Evolutionary conservation across 78 protist genomes (phyloP).

Genomic region (Monocercomonoides exilis): DNA sequence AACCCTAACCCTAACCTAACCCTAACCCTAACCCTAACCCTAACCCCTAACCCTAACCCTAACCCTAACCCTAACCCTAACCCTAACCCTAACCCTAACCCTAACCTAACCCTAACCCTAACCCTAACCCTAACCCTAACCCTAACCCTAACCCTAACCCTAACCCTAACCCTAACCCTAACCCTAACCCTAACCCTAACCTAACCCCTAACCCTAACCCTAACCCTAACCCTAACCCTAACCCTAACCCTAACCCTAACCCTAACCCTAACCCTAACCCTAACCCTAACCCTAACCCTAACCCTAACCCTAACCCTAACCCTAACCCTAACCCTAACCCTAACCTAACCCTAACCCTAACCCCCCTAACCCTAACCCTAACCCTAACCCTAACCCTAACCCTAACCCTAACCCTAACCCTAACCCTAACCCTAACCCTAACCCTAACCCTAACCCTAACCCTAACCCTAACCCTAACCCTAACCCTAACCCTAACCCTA

Average conservation of each 20-base stretch:
- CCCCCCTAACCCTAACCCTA: neutral
- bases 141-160: slow-evolving; percentile 7
- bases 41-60: no score
- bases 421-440: slow-evolving; percentile 5
- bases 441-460: slow-evolving; percentile 6
- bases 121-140: slow-evolving; percentile 2
- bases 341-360: no score
- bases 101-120: no score
- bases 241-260: slow-evolving; percentile 6
- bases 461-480: slow-evolving; percentile 7
- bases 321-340: slow-evolving; percentile 6
- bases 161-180: slow-evolving; percentile 5
- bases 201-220: no score
- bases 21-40: no score
- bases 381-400: slow-evolving; percentile 6
- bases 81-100: slow-evolving; percentile 6
- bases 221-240: slow-evolving; percentile 5
- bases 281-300: slow-evolving; percentile 5
- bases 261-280: slow-evolving; percentile 7
- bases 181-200: slow-evolving; percentile 6
- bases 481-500: slow-evolving; percentile 5
- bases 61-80: slow-evolving; percentile 5
- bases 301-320: slow-evolving; percentile 6
- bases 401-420: slow-evolving; percentile 7
- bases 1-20: no score